Conservation (phyloP, 345 rosid genomes). For the Acer negundo region DNA sequence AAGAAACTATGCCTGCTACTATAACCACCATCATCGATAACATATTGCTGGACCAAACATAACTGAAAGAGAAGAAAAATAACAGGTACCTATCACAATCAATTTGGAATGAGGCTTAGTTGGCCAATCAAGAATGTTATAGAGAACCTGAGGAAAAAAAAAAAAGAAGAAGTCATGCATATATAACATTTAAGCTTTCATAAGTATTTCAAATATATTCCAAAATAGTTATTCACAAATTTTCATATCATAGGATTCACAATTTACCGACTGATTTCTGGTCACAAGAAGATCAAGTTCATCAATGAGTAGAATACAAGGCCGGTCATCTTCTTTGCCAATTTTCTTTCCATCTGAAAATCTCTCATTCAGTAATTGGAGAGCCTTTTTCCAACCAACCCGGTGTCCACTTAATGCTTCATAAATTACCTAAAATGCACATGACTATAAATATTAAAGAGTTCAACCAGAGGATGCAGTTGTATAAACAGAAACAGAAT, state of each 20-base stretch:
- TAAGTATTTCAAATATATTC: not conserved
- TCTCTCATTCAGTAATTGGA: conserved; percentile 71
- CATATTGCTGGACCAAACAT: not conserved
- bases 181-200: not conserved
- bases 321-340: conserved; percentile 63
- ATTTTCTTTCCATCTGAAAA: conserved; percentile 68
- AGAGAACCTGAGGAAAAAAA: conserved; percentile 54
- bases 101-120: conserved; percentile 81
- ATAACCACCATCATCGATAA: not conserved
- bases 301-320: conserved; percentile 92
- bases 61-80: not conserved
- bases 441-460: conserved; percentile 9
- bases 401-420: conserved; percentile 93
- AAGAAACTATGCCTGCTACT: not conserved
- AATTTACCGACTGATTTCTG: conserved; percentile 84
- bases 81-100: conserved; percentile 66
- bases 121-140: conserved; percentile 97
- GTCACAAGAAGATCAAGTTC: conserved; percentile 97
- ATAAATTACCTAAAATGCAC: conserved; percentile 69
- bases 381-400: conserved; percentile 91
- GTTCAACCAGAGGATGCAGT: conserved; percentile 2
- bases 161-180: conserved; percentile 11
- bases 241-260: conserved; percentile 17
- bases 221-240: conserved; percentile 1
- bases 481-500: not conserved